A percentile compares a stretch with the other conserved stretches of the same genome.
Evolutionary conservation across 352 stramenopile genomes (phyloP).

Genomic region (Pythium apleroticum): DNA sequence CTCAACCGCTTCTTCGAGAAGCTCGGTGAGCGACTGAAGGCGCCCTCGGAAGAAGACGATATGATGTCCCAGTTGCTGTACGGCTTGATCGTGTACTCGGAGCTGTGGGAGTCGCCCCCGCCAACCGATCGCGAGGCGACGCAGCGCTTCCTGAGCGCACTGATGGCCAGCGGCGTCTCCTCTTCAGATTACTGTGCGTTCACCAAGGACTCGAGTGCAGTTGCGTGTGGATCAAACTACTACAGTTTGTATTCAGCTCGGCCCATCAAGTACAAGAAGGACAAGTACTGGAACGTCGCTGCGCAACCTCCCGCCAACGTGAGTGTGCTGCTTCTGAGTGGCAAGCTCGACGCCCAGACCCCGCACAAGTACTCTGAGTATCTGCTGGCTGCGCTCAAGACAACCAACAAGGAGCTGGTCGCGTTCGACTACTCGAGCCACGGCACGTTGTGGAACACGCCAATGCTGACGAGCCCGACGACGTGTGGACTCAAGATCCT

Average conservation of each 20-base stretch:
- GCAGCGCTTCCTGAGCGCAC: background rate
- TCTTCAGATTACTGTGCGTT: conserved; percentile 45
- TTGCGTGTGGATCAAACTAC: conserved; percentile 35
- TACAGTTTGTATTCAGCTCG: conserved; percentile 6
- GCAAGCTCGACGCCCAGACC: conserved; percentile 35
- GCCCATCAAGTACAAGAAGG: conserved; percentile 27
- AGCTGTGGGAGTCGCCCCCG: conserved; percentile 27
- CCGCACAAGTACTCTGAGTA: conserved; percentile 31
- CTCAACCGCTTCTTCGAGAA: conserved; percentile 19
- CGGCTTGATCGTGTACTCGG: conserved; percentile 30
- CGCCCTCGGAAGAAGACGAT: conserved; percentile 5
- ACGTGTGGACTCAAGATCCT: conserved; percentile 34
- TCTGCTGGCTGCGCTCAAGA: conserved; percentile 25
- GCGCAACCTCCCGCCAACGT: conserved; percentile 26
- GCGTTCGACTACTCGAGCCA: conserved; percentile 40
- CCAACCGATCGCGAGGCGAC: conserved; percentile 24
- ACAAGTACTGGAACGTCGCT: conserved; percentile 33
- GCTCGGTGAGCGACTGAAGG: background rate
- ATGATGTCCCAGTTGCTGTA: conserved; percentile 28
- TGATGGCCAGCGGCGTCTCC: background rate
- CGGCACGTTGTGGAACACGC: conserved; percentile 24
- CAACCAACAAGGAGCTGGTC: conserved; percentile 34
- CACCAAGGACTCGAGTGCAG: conserved; percentile 35
- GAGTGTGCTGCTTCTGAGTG: conserved; percentile 36
- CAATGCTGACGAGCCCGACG: conserved; percentile 16